Evolutionary conservation across 441 rosid genomes (phyloP), one percentile per base, ranked within the genome.

Genomic region (Euphorbia celastroides): DNA sequence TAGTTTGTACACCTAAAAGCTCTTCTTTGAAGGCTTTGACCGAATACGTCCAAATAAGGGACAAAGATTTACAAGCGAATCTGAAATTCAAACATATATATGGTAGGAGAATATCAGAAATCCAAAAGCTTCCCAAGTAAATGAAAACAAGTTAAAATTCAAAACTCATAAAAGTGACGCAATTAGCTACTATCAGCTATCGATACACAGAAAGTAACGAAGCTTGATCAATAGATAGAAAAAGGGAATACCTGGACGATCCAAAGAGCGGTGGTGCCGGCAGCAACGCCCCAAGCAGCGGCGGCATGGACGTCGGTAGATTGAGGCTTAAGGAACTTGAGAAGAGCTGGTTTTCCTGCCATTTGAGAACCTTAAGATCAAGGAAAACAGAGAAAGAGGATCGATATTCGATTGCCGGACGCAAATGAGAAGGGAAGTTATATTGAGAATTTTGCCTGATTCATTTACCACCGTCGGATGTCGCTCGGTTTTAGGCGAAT

Each of bases 261-360:
- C 79, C 78, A 93, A 70, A 93, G 72, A 57, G 89, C 98, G 4
- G 84, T 74, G 63, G 91, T 66, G 51, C 71, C 73, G 73, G 94
- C 98, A 50, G 88, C 94, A 72, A 88, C 72, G 48, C 97, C 97
- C 98, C 98, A 93, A 30, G 77, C 72, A 66, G 81, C 92, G 65
- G 87, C 93, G 57, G 97, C 84, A 66, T 84, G 90, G 62, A 88
- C 56, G 75, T 93, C 86, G 3, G 62, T 36, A 42, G 85, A 14
- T 65, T 88, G 92, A 19, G 75, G 81, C 27, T 14, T 38, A 3
- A 81, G 51, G 67, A 76, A 70, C 58, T 83, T 84, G 77, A 78
- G 74, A 77, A 82, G 22, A 5, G 76, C 14, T 2, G 57, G 64
- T 74, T 70, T 76, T 25, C 84, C 83, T 64, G 87, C 82, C 98